Percentiles rank a stretch among this genome's conserved stretches.
Evolutionary conservation across 148 eudicot species (phyloP).

Genomic region (Camellia granthamiana): DNA sequence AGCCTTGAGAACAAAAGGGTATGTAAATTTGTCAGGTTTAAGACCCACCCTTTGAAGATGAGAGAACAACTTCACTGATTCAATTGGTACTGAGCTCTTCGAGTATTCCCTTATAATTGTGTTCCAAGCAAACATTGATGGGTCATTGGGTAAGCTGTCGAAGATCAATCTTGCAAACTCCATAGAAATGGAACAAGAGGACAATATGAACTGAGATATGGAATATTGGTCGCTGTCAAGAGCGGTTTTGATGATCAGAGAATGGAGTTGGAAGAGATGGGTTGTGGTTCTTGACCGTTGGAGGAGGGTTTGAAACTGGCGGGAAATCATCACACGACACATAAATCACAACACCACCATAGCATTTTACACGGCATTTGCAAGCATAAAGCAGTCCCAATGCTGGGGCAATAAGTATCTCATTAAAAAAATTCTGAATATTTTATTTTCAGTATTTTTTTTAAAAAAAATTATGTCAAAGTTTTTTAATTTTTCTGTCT

Average conservation of each 20-base stretch:
- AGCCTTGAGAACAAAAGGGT: conserved; percentile 53
- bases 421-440: too few species aligned
- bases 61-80: conserved; percentile 33
- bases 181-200: conserved; percentile 30
- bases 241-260: conserved; percentile 38
- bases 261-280: conserved; percentile 31
- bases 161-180: conserved; percentile 24
- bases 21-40: conserved; percentile 43
- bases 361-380: not conserved
- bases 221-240: conserved; percentile 27
- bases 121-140: conserved; percentile 36
- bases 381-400: not conserved
- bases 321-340: conserved; percentile 25
- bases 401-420: too few species aligned
- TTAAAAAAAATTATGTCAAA: too few species aligned
- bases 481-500: too few species aligned
- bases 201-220: conserved; percentile 29
- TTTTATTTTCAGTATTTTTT: too few species aligned
- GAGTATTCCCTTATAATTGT: conserved; percentile 42
- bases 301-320: conserved; percentile 31
- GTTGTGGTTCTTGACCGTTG: conserved; percentile 28
- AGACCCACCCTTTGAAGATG: conserved; percentile 24
- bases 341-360: not conserved
- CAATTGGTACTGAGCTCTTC: conserved; percentile 30
- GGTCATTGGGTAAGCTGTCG: conserved; percentile 25